phyloP scores from a whole-genome alignment of 208 protist genomes.

The Crithidia acanthocephali region DNA sequence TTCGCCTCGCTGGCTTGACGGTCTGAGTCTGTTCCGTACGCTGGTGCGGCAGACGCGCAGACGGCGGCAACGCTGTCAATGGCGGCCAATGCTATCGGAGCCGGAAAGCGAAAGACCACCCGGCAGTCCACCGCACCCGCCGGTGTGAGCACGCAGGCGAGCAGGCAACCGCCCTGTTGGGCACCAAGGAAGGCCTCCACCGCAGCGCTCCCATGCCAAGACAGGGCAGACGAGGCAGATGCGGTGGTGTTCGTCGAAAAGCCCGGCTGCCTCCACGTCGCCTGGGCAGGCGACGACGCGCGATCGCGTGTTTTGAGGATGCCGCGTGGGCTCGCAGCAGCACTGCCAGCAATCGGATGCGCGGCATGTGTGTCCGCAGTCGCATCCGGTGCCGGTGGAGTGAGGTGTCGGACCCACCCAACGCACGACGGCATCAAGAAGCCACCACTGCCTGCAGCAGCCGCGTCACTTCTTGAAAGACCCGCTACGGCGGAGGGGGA shows the following conservation, averaged over 20 bases:
- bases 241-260: neutral
- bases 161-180: constrained; percentile 37
- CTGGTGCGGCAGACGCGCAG: neutral
- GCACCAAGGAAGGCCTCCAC: constrained; percentile 45
- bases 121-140: constrained; percentile 29
- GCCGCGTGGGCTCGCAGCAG: neutral
- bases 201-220: neutral
- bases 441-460: too few relatives aligned
- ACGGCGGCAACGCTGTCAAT: constrained; percentile 19
- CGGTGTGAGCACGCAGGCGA: constrained; percentile 38
- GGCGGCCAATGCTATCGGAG: constrained; percentile 1
- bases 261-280: too few relatives aligned
- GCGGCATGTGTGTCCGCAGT: neutral
- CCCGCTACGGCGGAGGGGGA: too few relatives aligned
- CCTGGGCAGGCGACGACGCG: neutral
- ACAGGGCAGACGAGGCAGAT: neutral
- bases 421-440: constrained; percentile 13
- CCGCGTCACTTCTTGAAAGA: too few relatives aligned
- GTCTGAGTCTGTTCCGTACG: neutral
- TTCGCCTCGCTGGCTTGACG: neutral
- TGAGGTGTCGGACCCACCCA: neutral
- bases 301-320: neutral
- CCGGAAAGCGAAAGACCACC: constrained; percentile 38
- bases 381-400: neutral
- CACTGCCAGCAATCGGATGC: neutral